Percentiles rank a stretch among this genome's conserved stretches.
Evolutionary conservation across 352 stramenopile species (phyloP).

Genomic region (Pythium dissimile): DNA sequence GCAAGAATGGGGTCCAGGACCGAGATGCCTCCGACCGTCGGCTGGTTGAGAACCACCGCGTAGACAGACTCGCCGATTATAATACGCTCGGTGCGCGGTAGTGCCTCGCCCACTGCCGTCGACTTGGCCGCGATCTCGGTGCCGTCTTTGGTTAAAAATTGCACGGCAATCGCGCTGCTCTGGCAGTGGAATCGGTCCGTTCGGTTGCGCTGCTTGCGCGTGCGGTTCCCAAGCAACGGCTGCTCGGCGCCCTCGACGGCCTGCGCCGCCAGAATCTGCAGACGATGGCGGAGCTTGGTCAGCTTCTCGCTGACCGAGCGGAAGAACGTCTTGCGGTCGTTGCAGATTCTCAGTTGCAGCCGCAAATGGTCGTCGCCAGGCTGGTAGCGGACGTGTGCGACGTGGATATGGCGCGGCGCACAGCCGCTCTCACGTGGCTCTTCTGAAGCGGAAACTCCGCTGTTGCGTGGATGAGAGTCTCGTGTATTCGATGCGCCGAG

Average conservation of each 20-base stretch:
- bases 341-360: conserved; percentile 41
- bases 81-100: conserved; percentile 40
- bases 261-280: conserved; percentile 48
- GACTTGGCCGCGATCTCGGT: conserved; percentile 34
- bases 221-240: conserved; percentile 1
- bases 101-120: conserved; percentile 36
- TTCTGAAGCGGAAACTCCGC: neutral
- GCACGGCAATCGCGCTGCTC: conserved; percentile 29
- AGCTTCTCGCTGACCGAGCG: conserved; percentile 37
- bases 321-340: conserved; percentile 54
- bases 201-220: conserved; percentile 16
- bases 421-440: neutral
- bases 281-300: conserved; percentile 52
- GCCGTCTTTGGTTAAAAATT: conserved; percentile 34
- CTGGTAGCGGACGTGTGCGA: conserved; percentile 47
- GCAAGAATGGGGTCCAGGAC: conserved; percentile 45
- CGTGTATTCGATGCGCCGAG: neutral
- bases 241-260: neutral
- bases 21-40: conserved; percentile 42
- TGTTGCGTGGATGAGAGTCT: neutral
- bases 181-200: conserved; percentile 13
- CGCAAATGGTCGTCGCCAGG: conserved; percentile 44
- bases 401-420: conserved; percentile 9
- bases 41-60: conserved; percentile 57
- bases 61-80: conserved; percentile 42